Base-by-base conservation (phyloP, 2,329 filamentous ascomycete genomes). In the Aspergillus floridensis region DNA sequence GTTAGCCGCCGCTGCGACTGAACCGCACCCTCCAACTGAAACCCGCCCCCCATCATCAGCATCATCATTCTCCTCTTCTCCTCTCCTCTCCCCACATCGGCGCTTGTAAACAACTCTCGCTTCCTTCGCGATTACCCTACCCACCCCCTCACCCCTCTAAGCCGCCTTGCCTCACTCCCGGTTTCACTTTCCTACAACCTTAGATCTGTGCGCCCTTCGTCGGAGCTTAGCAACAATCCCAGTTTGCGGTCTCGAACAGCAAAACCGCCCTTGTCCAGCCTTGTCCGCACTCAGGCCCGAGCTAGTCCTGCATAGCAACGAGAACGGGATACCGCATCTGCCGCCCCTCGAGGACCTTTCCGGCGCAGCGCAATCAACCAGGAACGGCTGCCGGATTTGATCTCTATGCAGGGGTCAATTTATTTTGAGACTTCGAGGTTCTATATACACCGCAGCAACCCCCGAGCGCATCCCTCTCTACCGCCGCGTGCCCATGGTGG, bases 401-500 rank as follows among this genome's bases (percentile, higher is more conserved):
- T 55, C 66, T 69, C 64, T 71, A 72, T 73, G 70, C 68, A 59
- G 65, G 47, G 63, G 63, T 66, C 61, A 64, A 64, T 57, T 58
- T 59, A 59, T 55, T 55, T 60, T 47, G 59, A 52, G 35, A 61
- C 58, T 58, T 64, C 63, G 65, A 66, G 63, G 58, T 71, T 65
- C 62, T 63, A 66, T 64, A 62, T 63, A 64, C 67, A 64, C 64
- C 70, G 67, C 65, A 68, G 58, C 64, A 63, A 63, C 59, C 57
- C 63, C 60, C 61, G 62, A 61, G 65, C 61, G 64, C 66, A 63
- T 64, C 56, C 65, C 63, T 64, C 63, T 64, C 64, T 65, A 62
- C 67, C 66, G 61, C 67, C 66, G 67, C 70, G 66, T 66, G 71
- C 68, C 68, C 68, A 76, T 76, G 74, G 74, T 77, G 74, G 73